phyloP scores from a whole-genome alignment of 2,329 filamentous ascomycete species.

The Trichoderma semiorbis region DNA sequence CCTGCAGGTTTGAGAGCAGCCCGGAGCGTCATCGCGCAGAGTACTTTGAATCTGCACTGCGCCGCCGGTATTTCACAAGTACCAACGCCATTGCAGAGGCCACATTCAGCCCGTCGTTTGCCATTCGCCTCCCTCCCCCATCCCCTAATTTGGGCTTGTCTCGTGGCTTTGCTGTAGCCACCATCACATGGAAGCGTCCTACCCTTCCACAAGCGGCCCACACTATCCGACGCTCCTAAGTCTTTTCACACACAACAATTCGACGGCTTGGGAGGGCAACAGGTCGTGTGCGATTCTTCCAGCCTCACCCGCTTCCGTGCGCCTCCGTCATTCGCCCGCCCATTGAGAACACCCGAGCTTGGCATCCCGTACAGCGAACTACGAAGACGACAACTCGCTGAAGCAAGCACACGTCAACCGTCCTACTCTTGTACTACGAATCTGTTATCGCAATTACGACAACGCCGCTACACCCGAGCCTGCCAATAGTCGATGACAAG shows the following conservation, averaged over 20 bases:
- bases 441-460: conserved; percentile 8
- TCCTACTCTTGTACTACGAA: conserved; percentile 2
- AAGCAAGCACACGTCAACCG: neutral
- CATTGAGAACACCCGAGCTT: neutral
- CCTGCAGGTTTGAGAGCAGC: conserved; percentile 1
- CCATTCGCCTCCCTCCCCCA: neutral
- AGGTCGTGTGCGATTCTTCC: conserved; percentile 38
- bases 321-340: conserved; percentile 13
- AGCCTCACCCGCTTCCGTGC: conserved; percentile 17
- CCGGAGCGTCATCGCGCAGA: neutral
- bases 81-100: neutral
- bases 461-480: neutral
- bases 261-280: conserved; percentile 33
- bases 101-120: neutral
- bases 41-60: neutral
- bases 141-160: neutral
- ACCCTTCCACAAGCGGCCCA: conserved; percentile 14
- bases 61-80: neutral
- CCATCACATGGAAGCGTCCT: conserved; percentile 12
- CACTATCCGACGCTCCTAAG: neutral
- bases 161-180: conserved; percentile 4
- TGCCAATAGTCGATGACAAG: neutral
- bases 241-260: conserved; percentile 6
- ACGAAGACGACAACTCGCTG: neutral
- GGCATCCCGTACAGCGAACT: neutral